Evolutionary conservation across 495 filamentous ascomycete genomes (phyloP), one percentile per base, ranked within the genome.

Genomic region (Astrocystis sublimbata): DNA sequence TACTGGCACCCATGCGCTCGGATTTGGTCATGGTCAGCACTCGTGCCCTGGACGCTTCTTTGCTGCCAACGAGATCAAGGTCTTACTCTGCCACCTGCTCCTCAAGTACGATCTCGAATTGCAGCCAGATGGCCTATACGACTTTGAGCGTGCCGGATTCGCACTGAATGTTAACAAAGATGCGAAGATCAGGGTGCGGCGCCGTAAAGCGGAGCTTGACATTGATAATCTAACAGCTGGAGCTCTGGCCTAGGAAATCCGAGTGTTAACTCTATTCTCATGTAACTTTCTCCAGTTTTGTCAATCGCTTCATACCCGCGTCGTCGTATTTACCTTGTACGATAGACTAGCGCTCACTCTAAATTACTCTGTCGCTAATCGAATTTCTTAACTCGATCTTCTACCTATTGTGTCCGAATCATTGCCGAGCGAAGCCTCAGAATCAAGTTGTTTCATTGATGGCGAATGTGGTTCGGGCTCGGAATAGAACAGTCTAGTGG

Each of bases 21-120:
- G 56, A 1, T 79, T 79, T 49, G 75, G 76, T 0, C 72, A 76
- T 33, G 75, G 76, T 0, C 55, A 66, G 24, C 74, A 78, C 41
- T 66, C 71, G 2, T 79, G 78, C 28, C 76, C 76, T 0, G 76
- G 76, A 0, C 69, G 76, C 30, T 80, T 80, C 64, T 78, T 80
- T 49, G 76, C 77, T 4, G 66, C 66, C 8, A 74, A 74, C 56
- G 70, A 74, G 65, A 47, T 75, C 61, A 80, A 79, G 66, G 64
- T 77, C 54, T 68, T 73, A 4, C 21, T 80, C 28, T 70, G 69
- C 23, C 75, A 77, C 54, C 53, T 78, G 7, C 31, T 78, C 28
- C 40, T 71, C 9, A 78, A 79, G 59, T 80, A 79, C 63, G 78
- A 80, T 62, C 68, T 67, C 67, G 66, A 65, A 24, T 43, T 76